These are phyloP conservation scores for Solanum medicagineum DNA, from an alignment of 257 asterid species.

Conservation along the genomic window DNA sequence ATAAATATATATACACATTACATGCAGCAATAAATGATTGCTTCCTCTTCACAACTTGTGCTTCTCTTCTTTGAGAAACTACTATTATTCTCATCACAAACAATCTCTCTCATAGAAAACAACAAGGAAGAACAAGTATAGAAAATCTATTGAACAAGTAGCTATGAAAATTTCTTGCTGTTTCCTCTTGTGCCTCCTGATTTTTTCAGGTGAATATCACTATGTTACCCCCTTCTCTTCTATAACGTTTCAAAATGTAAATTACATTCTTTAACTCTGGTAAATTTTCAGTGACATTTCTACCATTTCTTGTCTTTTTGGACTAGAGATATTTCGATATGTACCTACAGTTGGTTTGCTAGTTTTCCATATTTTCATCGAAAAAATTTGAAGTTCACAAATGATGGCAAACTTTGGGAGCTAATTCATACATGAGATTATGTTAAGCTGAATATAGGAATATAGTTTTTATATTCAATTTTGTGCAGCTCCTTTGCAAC, in stretches of 20 bases:
- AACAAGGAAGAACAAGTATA: not conserved
- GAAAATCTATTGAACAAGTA: not conserved
- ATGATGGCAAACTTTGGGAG: not conserved
- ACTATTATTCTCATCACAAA: not conserved
- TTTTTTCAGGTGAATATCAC: conserved; percentile 41
- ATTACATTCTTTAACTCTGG: not conserved
- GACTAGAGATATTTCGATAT: not conserved
- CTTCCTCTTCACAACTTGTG: conserved; percentile 21
- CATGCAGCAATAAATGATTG: conserved; percentile 5
- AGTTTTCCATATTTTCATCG: not conserved
- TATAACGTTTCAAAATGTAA: not conserved
- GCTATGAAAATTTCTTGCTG: conserved; percentile 16
- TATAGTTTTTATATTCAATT: not conserved
- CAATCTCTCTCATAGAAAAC: not conserved
- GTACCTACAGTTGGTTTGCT: not conserved
- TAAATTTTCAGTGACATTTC: not conserved
- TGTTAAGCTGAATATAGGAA: not conserved
- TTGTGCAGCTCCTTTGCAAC: not conserved
- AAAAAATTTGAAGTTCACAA: not conserved
- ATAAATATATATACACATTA: conserved; percentile 29
- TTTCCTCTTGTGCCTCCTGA: conserved; percentile 27
- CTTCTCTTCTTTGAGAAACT: conserved; percentile 3
- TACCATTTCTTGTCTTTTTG: not conserved
- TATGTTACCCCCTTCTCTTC: not conserved
- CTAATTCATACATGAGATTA: not conserved